These are phyloP conservation scores for Euphorbia schlechtendalii DNA, from an alignment of 441 rosid genomes.

Conservation along the genomic window DNA sequence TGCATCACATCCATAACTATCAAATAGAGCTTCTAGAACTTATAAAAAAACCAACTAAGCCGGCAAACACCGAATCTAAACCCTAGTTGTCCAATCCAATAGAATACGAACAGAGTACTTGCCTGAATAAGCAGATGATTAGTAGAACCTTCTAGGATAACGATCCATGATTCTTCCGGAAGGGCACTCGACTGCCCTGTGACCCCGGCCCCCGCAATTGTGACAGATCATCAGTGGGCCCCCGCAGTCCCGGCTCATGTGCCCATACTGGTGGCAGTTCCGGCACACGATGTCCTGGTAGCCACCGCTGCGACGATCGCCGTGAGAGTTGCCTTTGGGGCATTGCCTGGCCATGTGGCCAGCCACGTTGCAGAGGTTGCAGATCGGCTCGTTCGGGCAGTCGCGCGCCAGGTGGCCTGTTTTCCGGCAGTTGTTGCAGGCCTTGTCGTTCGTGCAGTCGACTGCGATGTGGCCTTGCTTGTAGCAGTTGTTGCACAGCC, in stretches of 20 bases:
- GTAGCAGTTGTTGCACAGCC: conserved; percentile 79
- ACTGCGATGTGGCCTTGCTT: conserved; percentile 75
- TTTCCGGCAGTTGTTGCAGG: conserved; percentile 77
- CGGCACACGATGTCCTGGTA: conserved; percentile 55
- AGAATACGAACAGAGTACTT: background rate
- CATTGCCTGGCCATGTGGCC: conserved; percentile 70
- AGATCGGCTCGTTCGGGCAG: conserved; percentile 59
- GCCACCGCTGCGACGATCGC: conserved; percentile 36
- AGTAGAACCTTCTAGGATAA: conserved; percentile 50
- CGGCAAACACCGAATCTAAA: conserved; percentile 9
- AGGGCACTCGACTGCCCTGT: conserved; percentile 57
- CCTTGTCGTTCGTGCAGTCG: conserved; percentile 75
- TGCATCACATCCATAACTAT: conserved; percentile 7
- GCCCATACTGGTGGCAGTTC: conserved; percentile 66
- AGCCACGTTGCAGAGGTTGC: conserved; percentile 57
- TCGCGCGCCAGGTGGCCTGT: conserved; percentile 79
- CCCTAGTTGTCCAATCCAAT: background rate
- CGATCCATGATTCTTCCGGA: conserved; percentile 60
- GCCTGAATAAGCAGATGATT: background rate
- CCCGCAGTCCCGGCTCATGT: conserved; percentile 71
- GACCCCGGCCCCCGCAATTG: conserved; percentile 75
- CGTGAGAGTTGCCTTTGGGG: conserved; percentile 39
- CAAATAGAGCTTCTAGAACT: conserved; percentile 13
- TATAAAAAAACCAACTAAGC: conserved; percentile 7
- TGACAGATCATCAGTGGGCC: conserved; percentile 61